Conservation (phyloP, 768 basidiomycete species). For the Leccinum arenicola region DNA sequence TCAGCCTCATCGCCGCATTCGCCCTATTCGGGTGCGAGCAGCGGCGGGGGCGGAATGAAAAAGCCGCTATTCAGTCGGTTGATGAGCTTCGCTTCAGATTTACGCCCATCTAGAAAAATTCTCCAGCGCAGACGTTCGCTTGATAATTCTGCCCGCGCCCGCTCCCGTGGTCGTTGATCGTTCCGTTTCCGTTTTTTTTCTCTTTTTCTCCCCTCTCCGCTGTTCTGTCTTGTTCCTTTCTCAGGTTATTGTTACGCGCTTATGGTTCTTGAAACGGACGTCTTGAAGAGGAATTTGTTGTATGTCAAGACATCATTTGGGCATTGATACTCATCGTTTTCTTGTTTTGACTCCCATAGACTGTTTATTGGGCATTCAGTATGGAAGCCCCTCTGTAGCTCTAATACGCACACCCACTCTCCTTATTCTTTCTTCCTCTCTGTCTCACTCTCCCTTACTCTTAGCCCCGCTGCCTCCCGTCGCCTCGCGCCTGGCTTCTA, state of each 20-base stretch:
- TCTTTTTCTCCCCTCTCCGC: not conserved
- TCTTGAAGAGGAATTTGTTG: slow-evolving; percentile 8
- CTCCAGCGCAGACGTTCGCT: slow-evolving; percentile 53
- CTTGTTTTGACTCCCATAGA: slow-evolving; percentile 18
- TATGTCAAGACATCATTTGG: not conserved
- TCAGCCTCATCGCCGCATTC: slow-evolving; percentile 53
- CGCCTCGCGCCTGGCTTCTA: slow-evolving; percentile 1
- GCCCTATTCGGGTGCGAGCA: slow-evolving; percentile 25
- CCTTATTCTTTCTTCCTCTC: slow-evolving; percentile 9
- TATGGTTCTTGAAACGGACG: slow-evolving; percentile 7
- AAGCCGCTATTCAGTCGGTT: slow-evolving; percentile 64
- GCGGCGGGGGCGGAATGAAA: slow-evolving; percentile 35
- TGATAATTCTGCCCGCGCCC: slow-evolving; percentile 26
- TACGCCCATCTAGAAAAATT: slow-evolving; percentile 39
- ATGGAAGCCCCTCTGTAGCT: slow-evolving; percentile 26
- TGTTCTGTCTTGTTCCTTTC: not conserved
- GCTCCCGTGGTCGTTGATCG: slow-evolving; percentile 23
- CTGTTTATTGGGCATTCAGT: slow-evolving; percentile 20
- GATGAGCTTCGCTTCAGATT: slow-evolving; percentile 48
- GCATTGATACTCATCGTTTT: slow-evolving; percentile 12
- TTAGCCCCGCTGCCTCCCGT: not conserved
- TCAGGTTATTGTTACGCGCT: not conserved
- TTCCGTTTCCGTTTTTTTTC: not conserved
- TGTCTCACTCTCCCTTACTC: not conserved
- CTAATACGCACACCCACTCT: slow-evolving; percentile 25